phyloP scores from a whole-genome alignment of 176 grass and related monocot genomes.

The Elaeis guineensis region DNA sequence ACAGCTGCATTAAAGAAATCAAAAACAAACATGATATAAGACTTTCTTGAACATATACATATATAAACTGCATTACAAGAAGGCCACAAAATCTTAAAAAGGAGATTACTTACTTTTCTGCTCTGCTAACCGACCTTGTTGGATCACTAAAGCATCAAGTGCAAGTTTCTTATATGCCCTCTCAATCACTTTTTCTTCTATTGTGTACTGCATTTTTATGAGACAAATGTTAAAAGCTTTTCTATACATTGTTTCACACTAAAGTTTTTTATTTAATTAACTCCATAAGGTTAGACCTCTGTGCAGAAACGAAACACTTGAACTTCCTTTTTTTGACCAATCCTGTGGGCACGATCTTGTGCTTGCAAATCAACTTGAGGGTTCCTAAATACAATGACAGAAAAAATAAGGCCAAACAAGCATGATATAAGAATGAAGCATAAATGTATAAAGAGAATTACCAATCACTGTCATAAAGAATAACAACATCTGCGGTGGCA shows the following conservation, averaged over 20 bases:
- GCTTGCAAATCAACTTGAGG: constrained; percentile 97
- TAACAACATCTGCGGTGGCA: constrained; percentile 92
- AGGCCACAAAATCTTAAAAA: no score
- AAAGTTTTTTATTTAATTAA: not conserved
- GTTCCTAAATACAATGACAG: constrained; percentile 51
- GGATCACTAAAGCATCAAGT: constrained; percentile 97
- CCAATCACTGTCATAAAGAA: constrained; percentile 99
- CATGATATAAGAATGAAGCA: constrained; percentile 13
- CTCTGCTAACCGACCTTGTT: constrained; percentile 90
- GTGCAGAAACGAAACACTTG: constrained; percentile 99
- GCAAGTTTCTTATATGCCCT: constrained; percentile 99
- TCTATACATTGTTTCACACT: not conserved
- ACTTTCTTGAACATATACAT: no score
- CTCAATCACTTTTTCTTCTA: constrained; percentile 98
- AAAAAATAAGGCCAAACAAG: not conserved
- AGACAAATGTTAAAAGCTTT: no score
- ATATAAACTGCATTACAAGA: no score
- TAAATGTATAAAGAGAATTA: constrained; percentile 20
- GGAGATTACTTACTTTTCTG: constrained; percentile 55
- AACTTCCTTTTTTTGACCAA: constrained; percentile 97
- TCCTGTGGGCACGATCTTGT: constrained; percentile 96
- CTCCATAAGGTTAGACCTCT: constrained; percentile 37
- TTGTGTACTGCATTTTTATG: constrained; percentile 60
- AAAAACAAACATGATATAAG: no score
- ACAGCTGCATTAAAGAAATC: constrained; percentile 50